These are phyloP conservation scores for Haplosporangium gracile DNA, from an alignment of 192 early-diverging fungal genomes.

Conservation along the genomic window DNA sequence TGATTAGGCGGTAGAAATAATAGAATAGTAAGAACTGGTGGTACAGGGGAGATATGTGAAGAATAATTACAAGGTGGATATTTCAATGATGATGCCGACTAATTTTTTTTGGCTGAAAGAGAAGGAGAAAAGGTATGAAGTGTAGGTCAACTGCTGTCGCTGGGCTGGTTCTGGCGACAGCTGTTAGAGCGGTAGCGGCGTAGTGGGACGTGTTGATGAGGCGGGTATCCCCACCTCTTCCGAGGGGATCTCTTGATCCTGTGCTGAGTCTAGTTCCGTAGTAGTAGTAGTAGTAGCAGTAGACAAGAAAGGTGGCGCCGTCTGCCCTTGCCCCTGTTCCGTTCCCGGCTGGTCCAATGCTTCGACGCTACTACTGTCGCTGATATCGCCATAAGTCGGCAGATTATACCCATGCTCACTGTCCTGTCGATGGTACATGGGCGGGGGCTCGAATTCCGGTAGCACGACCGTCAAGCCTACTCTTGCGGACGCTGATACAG, in stretches of 20 bases:
- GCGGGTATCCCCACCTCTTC: no score
- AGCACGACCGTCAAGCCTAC: background rate
- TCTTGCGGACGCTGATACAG: background rate
- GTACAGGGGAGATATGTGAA: background rate
- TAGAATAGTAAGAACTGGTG: background rate
- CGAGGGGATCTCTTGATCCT: no score
- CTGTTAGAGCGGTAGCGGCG: background rate
- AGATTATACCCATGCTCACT: background rate
- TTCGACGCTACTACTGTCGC: background rate
- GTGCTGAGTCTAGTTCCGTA: no score
- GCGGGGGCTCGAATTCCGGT: slow-evolving; percentile 9
- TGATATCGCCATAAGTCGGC: slow-evolving; percentile 9
- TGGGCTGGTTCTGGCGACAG: background rate
- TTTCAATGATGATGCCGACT: background rate
- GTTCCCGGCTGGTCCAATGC: background rate
- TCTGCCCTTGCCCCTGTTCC: background rate
- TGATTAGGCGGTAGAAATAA: background rate
- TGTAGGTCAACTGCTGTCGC: background rate
- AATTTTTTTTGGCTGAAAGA: no score
- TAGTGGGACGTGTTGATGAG: no score
- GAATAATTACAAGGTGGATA: slow-evolving; percentile 5
- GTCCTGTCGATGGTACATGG: slow-evolving; percentile 12
- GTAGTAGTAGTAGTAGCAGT: background rate
- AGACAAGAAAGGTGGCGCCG: background rate
- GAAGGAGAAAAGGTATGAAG: background rate